Base-by-base conservation (phyloP, 768 basidiomycete species). In the Calocybe gangraenosa region DNA sequence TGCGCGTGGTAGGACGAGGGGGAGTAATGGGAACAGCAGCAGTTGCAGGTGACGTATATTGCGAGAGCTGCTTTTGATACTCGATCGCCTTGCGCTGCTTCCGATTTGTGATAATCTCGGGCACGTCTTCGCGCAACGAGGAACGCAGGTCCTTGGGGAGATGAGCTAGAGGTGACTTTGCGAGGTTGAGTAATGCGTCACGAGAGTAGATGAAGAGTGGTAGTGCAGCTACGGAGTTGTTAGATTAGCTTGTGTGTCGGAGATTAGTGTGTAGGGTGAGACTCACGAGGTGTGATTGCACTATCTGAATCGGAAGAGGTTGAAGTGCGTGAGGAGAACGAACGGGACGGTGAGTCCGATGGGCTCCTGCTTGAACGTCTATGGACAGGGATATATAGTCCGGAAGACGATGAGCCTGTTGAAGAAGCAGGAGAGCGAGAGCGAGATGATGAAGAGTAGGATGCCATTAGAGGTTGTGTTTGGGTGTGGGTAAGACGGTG, bases 371-470 rank as follows among this genome's bases (percentile, higher is more conserved):
- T 47, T 25, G 42, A 38, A 23, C 73, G 67, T 49, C 60, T 66
- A 40, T 75, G 71, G 0, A 74, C 46, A 19, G 74, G 73, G 30
- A 74, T 42, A 44, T 75, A 75, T 22, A 67, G 56, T 17, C 57
- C 55, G 14, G 7, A 14, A 23, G 25, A 52, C 33, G 23, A 58
- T 20, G 56, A 46, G 3, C n/a, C n/a, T n/a, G 25, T 28, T 28
- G 25, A 6, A 28, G 60, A 54, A 7, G 58, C 37, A 7, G 59
- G 53, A 0, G 59, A 50, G 22, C 51, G 19, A 38, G 52, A 46
- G 32, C 50, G 50, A 11, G 54, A 48, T 23, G 54, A 50, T 6
- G 48, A 20, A 42, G 61, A 48, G 4, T 61, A 48, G 3, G 55
- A 28, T 6, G 11, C 6, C 25, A 6, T 28, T 28, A 11, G 6